These are phyloP conservation scores for Saccharomyces pastorianus DNA, from an alignment of 1,139 yeast species.

Conservation along the genomic window DNA sequence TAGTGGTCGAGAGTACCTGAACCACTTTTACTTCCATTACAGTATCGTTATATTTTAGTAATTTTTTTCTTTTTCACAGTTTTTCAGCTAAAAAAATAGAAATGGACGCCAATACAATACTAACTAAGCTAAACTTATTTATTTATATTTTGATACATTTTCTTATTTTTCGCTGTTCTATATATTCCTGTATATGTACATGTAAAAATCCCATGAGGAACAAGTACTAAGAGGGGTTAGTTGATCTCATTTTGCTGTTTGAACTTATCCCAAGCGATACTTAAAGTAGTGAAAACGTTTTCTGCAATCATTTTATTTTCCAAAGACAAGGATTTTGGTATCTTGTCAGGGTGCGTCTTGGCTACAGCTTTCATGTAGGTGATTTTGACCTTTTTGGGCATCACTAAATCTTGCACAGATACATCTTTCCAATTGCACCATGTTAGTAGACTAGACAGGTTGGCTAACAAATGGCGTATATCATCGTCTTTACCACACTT, in stretches of 20 bases:
- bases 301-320: constrained; percentile 81
- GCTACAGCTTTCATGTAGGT: constrained; percentile 89
- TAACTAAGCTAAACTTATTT: no score
- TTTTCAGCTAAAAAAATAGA: no score
- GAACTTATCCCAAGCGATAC: constrained; percentile 87
- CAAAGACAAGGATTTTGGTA: constrained; percentile 43
- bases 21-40: no score
- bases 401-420: constrained; percentile 63
- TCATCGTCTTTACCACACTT: constrained; percentile 70
- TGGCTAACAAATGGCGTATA: constrained; percentile 61
- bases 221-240: constrained; percentile 9
- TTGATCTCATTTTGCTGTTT: constrained; percentile 47
- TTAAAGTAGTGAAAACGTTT: constrained; percentile 72
- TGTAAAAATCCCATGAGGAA: neutral
- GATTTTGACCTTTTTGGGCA: constrained; percentile 86
- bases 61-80: no score
- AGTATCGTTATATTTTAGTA: no score
- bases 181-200: neutral
- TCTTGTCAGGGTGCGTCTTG: constrained; percentile 89
- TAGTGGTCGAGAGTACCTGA: neutral
- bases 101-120: no score
- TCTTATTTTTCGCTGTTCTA: neutral
- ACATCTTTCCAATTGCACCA: constrained; percentile 59
- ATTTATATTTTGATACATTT: no score
- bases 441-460: constrained; percentile 59